A percentile compares a stretch with the other conserved stretches of the same genome.
Evolutionary conservation across 106 monocot species (phyloP).

Genomic region (Dendrobium nobile): DNA sequence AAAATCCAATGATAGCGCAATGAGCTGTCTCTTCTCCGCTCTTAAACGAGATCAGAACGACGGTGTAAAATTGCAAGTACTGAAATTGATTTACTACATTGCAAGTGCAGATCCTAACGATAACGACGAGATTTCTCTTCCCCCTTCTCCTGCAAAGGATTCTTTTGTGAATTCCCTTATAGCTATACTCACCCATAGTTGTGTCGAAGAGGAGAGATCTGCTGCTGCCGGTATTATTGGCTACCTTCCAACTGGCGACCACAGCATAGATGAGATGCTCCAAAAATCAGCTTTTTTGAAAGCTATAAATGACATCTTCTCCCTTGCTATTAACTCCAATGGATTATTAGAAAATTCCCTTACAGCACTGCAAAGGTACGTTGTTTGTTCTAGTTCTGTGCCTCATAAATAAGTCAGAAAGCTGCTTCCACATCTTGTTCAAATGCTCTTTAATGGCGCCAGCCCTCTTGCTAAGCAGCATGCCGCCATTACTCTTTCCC

Average conservation of each 20-base stretch:
- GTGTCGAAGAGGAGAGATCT: neutral
- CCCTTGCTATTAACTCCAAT: neutral
- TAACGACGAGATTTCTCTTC: conserved; percentile 3
- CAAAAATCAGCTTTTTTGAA: neutral
- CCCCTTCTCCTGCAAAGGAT: conserved; percentile 12
- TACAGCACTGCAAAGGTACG: neutral
- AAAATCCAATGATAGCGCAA: neutral
- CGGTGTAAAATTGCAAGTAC: conserved; percentile 4
- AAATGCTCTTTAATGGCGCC: conserved; percentile 7
- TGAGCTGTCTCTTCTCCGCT: neutral
- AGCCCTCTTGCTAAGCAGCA: conserved; percentile 12
- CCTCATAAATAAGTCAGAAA: neutral
- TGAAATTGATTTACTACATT: conserved; percentile 6
- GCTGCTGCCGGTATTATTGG: conserved; percentile 16
- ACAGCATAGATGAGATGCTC: conserved; percentile 9
- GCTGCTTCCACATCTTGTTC: conserved; percentile 10
- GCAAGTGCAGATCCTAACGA: neutral
- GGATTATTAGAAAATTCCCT: conserved; percentile 12
- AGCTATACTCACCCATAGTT: neutral
- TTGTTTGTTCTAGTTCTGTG: neutral
- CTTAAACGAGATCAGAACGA: neutral
- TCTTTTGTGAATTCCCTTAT: neutral
- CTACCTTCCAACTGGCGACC: conserved; percentile 1
- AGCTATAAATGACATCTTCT: conserved; percentile 10
- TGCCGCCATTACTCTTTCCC: neutral